phyloP scores from a whole-genome alignment of 495 filamentous ascomycete species.

The Baudoinia panamericana region DNA sequence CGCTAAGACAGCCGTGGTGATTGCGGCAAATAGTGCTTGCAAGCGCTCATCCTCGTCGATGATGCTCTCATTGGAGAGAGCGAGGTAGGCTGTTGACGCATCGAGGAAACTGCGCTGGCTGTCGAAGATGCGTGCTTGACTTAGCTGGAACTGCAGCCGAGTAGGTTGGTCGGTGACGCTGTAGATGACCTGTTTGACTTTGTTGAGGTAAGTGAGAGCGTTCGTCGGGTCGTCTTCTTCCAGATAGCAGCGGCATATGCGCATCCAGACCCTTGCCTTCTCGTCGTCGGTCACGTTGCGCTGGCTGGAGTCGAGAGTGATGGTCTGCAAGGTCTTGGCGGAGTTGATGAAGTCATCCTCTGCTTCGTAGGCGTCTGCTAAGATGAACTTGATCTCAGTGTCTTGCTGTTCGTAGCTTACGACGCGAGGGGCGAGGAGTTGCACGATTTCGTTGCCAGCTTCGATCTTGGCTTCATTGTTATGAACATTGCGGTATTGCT shows the following conservation, averaged over 20 bases:
- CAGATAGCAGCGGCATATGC: constrained; percentile 86
- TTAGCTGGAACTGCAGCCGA: constrained; percentile 74
- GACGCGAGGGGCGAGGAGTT: constrained; percentile 48
- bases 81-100: constrained; percentile 75
- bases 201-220: constrained; percentile 79
- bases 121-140: constrained; percentile 85
- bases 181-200: constrained; percentile 81
- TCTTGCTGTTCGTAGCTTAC: constrained; percentile 79
- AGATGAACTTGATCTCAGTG: constrained; percentile 58
- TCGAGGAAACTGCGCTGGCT: constrained; percentile 82
- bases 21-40: constrained; percentile 74
- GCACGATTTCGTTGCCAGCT: constrained; percentile 55
- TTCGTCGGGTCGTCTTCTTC: constrained; percentile 84
- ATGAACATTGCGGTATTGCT: constrained; percentile 41
- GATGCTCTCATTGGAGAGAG: constrained; percentile 56
- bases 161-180: constrained; percentile 56
- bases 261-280: constrained; percentile 73
- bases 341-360: constrained; percentile 69
- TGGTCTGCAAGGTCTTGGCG: constrained; percentile 64
- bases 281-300: constrained; percentile 65
- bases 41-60: constrained; percentile 77
- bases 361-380: constrained; percentile 70
- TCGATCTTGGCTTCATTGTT: constrained; percentile 50
- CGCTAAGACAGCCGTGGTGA: constrained; percentile 85
- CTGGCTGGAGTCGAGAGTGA: constrained; percentile 78